These are phyloP conservation scores for Skeletonema marinoi DNA, from an alignment of 108 stramenopile species.

Conservation along the genomic window DNA sequence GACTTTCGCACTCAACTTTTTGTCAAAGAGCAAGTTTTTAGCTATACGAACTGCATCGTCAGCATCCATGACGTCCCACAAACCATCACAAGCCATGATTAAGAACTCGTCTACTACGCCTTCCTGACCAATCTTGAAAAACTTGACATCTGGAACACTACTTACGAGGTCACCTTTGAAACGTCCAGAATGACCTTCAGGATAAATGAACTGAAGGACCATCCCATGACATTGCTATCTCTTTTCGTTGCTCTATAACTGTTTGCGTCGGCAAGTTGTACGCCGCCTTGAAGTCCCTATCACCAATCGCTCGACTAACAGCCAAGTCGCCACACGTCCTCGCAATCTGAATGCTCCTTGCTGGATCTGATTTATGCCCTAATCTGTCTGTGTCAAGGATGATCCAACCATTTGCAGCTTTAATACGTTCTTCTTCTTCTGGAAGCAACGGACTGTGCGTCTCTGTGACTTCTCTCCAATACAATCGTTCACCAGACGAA, in stretches of 20 bases:
- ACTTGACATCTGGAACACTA: conserved; percentile 62
- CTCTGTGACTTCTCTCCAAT: conserved; percentile 75
- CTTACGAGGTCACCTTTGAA: conserved; percentile 82
- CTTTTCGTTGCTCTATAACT: background rate
- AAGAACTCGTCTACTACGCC: conserved; percentile 68
- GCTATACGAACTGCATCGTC: conserved; percentile 69
- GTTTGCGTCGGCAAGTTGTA: conserved; percentile 52
- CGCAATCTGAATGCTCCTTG: conserved; percentile 69
- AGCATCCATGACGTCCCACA: conserved; percentile 86
- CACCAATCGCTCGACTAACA: conserved; percentile 83
- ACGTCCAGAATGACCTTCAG: conserved; percentile 59
- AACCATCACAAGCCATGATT: conserved; percentile 80
- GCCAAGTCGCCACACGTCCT: conserved; percentile 85
- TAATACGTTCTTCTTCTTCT: conserved; percentile 67
- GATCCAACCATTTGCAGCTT: conserved; percentile 83
- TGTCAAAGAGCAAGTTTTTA: conserved; percentile 69
- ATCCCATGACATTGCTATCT: conserved; percentile 55
- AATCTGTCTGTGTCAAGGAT: conserved; percentile 68
- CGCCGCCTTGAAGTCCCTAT: conserved; percentile 81
- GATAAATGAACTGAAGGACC: conserved; percentile 70
- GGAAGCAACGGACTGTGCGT: conserved; percentile 65
- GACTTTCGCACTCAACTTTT: conserved; percentile 65
- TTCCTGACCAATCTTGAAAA: conserved; percentile 51
- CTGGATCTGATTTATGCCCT: conserved; percentile 65
- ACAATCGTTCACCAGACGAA: conserved; percentile 13